Evolutionary conservation across 305 asterid genomes (phyloP).

Genomic region (Fraxinus albicans): DNA sequence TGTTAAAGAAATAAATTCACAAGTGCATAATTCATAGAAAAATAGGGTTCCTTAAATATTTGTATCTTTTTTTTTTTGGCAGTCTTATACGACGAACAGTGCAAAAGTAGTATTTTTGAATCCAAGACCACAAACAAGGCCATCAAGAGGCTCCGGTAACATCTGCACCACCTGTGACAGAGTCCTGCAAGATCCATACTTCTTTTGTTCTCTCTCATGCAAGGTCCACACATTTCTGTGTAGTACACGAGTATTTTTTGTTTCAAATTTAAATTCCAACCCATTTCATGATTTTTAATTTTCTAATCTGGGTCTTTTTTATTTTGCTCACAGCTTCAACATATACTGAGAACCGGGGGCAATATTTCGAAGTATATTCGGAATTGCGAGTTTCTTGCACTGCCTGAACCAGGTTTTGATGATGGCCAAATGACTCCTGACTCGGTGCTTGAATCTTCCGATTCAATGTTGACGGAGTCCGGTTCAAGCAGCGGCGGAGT

Average conservation of each 20-base stretch:
- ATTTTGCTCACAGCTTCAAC: slow-evolving; percentile 31
- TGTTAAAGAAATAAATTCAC: not conserved
- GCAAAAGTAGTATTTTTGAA: slow-evolving; percentile 44
- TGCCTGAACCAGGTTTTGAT: slow-evolving; percentile 32
- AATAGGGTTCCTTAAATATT: not conserved
- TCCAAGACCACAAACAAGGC: slow-evolving; percentile 35
- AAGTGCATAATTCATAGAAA: not conserved
- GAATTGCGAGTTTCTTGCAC: slow-evolving; percentile 25
- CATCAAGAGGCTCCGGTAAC: slow-evolving; percentile 28
- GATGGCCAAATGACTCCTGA: slow-evolving; percentile 44
- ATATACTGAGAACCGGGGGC: slow-evolving; percentile 20
- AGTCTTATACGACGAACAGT: slow-evolving; percentile 43
- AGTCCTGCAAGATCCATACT: slow-evolving; percentile 35
- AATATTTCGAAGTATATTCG: slow-evolving; percentile 25
- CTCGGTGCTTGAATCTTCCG: slow-evolving; percentile 37
- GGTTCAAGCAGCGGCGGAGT: slow-evolving; percentile 20
- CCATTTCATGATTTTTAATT: not conserved
- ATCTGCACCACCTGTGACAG: slow-evolving; percentile 39
- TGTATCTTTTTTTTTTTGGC: not conserved
- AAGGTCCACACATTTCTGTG: slow-evolving; percentile 32
- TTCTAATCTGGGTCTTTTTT: slow-evolving; percentile 19
- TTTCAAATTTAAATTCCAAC: not conserved
- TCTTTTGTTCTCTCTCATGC: slow-evolving; percentile 48
- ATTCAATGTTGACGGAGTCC: slow-evolving; percentile 35
- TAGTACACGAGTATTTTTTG: not conserved